These are phyloP conservation scores for Ramaria sp. DNA, from an alignment of 768 basidiomycete genomes.

Conservation along the genomic window DNA sequence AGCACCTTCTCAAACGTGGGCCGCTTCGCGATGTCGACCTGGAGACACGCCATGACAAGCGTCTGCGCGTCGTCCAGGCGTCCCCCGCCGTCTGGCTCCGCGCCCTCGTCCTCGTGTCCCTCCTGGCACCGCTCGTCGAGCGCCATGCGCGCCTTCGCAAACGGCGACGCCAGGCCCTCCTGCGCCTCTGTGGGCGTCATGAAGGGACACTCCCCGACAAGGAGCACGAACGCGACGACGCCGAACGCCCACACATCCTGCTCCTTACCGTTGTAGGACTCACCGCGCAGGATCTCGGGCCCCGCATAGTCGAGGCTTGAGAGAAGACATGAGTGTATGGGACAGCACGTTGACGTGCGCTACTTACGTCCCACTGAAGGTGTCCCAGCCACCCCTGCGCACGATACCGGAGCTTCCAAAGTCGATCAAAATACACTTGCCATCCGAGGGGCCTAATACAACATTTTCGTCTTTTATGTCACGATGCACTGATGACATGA, in stretches of 20 bases:
- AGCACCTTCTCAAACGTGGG: slow-evolving; percentile 82
- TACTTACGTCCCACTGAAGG: slow-evolving; percentile 86
- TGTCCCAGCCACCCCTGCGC: slow-evolving; percentile 80
- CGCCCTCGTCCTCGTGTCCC: slow-evolving; percentile 59
- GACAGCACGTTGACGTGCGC: slow-evolving; percentile 2
- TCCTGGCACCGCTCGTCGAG: slow-evolving; percentile 75
- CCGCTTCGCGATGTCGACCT: slow-evolving; percentile 63
- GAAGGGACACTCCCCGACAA: slow-evolving; percentile 88
- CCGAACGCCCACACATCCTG: slow-evolving; percentile 99
- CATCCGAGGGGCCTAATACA: slow-evolving; percentile 59
- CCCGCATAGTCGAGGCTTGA: slow-evolving; percentile 84
- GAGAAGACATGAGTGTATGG: slow-evolving; percentile 11
- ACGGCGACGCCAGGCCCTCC: slow-evolving; percentile 66
- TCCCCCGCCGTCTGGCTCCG: slow-evolving; percentile 77
- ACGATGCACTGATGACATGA: slow-evolving; percentile 58
- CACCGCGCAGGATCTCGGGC: slow-evolving; percentile 91
- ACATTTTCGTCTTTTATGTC: slow-evolving; percentile 99
- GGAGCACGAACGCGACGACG: slow-evolving; percentile 90
- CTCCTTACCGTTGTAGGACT: slow-evolving; percentile 90
- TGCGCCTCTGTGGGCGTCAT: slow-evolving; percentile 86
- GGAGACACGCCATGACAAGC: slow-evolving; percentile 76
- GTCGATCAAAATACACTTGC: slow-evolving; percentile 87
- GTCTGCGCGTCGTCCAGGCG: slow-evolving; percentile 75
- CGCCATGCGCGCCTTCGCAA: slow-evolving; percentile 64
- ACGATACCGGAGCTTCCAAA: slow-evolving; percentile 90